Evolutionary conservation across 73 alveolate genomes (phyloP).

Genomic region (Paraurostyla sp.): DNA sequence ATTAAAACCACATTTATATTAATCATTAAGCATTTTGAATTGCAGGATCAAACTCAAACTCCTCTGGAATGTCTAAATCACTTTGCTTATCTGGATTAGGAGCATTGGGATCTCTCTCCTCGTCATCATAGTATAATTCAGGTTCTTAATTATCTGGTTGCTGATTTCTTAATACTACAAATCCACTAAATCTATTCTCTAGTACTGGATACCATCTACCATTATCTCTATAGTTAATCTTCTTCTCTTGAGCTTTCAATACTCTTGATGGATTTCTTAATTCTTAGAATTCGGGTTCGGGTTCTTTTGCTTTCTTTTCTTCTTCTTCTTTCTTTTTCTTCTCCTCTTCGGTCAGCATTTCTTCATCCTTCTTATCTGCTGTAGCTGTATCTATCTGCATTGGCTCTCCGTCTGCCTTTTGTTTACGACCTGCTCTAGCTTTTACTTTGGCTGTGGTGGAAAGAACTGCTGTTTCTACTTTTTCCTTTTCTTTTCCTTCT

Average conservation of each 20-base stretch:
- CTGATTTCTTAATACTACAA: slow-evolving; percentile 82
- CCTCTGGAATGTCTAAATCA: slow-evolving; percentile 77
- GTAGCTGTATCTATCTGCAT: background rate
- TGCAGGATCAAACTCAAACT: slow-evolving; percentile 83
- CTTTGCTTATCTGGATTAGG: slow-evolving; percentile 77
- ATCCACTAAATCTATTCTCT: slow-evolving; percentile 89
- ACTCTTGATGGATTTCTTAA: slow-evolving; percentile 92
- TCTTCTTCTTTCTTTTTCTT: slow-evolving; percentile 84
- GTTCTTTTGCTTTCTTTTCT: slow-evolving; percentile 83
- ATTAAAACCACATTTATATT: background rate
- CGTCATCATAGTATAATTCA: slow-evolving; percentile 70
- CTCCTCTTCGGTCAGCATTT: slow-evolving; percentile 81
- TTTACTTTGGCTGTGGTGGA: slow-evolving; percentile 95
- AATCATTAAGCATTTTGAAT: slow-evolving; percentile 38
- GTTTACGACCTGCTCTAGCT: slow-evolving; percentile 93
- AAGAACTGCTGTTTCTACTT: slow-evolving; percentile 94
- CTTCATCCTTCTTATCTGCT: slow-evolving; percentile 74
- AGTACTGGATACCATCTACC: slow-evolving; percentile 90
- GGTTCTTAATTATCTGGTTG: slow-evolving; percentile 80
- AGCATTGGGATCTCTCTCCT: slow-evolving; percentile 77
- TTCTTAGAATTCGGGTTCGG: slow-evolving; percentile 89
- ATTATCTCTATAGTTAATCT: slow-evolving; percentile 77
- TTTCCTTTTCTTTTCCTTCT: slow-evolving; percentile 85
- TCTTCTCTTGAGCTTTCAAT: slow-evolving; percentile 88
- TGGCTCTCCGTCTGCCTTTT: slow-evolving; percentile 74